Conservation (phyloP, 2,329 filamentous ascomycete genomes). For the Pseudogymnoascus sp. region DNA sequence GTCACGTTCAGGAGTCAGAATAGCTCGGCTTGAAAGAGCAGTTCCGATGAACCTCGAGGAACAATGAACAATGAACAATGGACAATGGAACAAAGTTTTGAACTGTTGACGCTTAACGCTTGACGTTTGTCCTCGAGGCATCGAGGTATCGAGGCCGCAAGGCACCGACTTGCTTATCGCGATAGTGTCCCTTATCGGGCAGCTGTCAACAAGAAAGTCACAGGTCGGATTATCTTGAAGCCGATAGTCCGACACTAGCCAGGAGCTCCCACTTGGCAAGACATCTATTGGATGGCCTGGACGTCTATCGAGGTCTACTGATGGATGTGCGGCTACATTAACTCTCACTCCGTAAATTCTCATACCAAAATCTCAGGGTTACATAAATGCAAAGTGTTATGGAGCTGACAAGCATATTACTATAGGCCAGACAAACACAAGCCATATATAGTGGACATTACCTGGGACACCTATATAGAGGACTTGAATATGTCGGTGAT, state of each 20-base stretch:
- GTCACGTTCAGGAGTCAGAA: background rate
- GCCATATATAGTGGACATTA: background rate
- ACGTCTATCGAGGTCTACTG: slow-evolving; percentile 1
- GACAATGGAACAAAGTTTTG: background rate
- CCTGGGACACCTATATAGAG: background rate
- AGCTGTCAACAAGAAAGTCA: background rate
- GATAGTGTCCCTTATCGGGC: background rate
- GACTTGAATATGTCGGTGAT: slow-evolving; percentile 54
- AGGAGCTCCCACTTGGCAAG: background rate
- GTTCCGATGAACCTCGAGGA: background rate
- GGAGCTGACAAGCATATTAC: slow-evolving; percentile 1
- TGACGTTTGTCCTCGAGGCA: background rate
- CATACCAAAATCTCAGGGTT: background rate
- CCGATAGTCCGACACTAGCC: background rate
- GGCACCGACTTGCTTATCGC: slow-evolving; percentile 5
- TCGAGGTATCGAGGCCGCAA: slow-evolving; percentile 1
- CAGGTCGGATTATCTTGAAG: background rate
- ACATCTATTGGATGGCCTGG: slow-evolving; percentile 3
- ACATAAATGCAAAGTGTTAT: slow-evolving; percentile 5
- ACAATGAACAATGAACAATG: background rate
- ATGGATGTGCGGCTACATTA: background rate
- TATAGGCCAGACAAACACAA: background rate
- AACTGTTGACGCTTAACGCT: background rate
- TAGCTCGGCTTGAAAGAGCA: background rate
- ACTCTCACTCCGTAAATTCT: slow-evolving; percentile 2